These are phyloP conservation scores for Eimeria acervulina DNA, from an alignment of 169 alveolate genomes.

Conservation along the genomic window DNA sequence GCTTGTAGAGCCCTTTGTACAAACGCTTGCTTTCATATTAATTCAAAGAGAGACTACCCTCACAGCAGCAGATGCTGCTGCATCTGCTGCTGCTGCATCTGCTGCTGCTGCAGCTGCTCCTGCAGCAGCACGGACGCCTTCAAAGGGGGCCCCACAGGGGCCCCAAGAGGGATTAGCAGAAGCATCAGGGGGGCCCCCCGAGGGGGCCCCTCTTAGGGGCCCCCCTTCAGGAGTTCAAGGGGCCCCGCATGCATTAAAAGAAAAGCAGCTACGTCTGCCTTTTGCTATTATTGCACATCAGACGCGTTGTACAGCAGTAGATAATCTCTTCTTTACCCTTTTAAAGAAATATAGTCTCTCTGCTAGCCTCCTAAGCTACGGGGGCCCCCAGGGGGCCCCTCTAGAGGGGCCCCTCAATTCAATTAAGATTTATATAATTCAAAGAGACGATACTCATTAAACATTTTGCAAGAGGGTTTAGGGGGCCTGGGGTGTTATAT, in stretches of 20 bases:
- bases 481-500: too few species aligned
- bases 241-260: neutral
- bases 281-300: conserved; percentile 21
- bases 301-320: conserved; percentile 42
- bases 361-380: conserved; percentile 20
- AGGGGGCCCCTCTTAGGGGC: neutral
- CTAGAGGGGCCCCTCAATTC: neutral
- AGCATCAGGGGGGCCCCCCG: neutral
- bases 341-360: neutral
- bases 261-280: neutral
- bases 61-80: too few species aligned
- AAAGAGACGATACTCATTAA: too few species aligned
- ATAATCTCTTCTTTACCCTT: neutral
- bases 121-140: too few species aligned
- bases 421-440: neutral
- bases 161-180: neutral
- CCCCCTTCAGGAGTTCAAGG: neutral
- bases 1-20: conserved; percentile 49
- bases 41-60: neutral
- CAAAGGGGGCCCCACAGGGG: neutral
- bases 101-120: too few species aligned
- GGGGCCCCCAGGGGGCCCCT: conserved; percentile 26
- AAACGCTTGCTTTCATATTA: neutral
- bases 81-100: too few species aligned
- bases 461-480: too few species aligned